These are phyloP conservation scores for Ceratobasidium theobromae DNA, from an alignment of 1,284 basidiomycete species.

Conservation along the genomic window DNA sequence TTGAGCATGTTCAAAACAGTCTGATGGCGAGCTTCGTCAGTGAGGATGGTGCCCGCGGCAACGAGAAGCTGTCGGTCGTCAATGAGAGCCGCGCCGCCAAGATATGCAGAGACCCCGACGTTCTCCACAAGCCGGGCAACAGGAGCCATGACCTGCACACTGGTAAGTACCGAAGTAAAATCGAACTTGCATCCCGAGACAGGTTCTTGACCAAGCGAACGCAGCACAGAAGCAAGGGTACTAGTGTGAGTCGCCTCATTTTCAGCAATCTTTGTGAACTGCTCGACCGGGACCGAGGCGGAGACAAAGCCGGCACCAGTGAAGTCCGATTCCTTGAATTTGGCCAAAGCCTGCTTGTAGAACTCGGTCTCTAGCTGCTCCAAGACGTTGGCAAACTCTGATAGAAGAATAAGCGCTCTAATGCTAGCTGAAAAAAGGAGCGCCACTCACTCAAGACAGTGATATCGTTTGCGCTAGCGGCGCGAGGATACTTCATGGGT, in stretches of 20 bases:
- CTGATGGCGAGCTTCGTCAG: constrained; percentile 81
- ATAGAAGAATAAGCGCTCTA: not conserved
- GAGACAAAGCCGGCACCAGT: constrained; percentile 64
- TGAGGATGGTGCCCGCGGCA: constrained; percentile 74
- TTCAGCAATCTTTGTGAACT: constrained; percentile 58
- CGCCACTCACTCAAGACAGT: constrained; percentile 60
- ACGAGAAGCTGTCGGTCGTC: constrained; percentile 64
- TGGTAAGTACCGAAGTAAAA: constrained; percentile 62
- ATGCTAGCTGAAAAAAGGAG: not conserved
- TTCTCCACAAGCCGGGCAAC: constrained; percentile 79
- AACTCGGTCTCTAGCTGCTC: constrained; percentile 72
- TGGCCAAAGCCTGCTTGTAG: constrained; percentile 64
- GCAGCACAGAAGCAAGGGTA: constrained; percentile 51
- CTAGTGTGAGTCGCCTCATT: constrained; percentile 66
- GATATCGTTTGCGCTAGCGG: constrained; percentile 47
- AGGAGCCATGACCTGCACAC: constrained; percentile 70
- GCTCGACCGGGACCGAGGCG: constrained; percentile 58
- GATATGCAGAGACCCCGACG: constrained; percentile 70
- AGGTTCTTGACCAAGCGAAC: constrained; percentile 55
- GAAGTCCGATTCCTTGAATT: constrained; percentile 70
- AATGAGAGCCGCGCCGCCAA: constrained; percentile 70
- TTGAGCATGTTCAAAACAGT: constrained; percentile 71
- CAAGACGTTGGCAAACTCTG: constrained; percentile 73
- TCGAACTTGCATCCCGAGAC: constrained; percentile 67
- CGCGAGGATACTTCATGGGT: constrained; percentile 34